Percentiles rank a stretch among this genome's conserved stretches.
Evolutionary conservation across 805 yeast genomes (phyloP).

Genomic region (Nakazawaea populi): DNA sequence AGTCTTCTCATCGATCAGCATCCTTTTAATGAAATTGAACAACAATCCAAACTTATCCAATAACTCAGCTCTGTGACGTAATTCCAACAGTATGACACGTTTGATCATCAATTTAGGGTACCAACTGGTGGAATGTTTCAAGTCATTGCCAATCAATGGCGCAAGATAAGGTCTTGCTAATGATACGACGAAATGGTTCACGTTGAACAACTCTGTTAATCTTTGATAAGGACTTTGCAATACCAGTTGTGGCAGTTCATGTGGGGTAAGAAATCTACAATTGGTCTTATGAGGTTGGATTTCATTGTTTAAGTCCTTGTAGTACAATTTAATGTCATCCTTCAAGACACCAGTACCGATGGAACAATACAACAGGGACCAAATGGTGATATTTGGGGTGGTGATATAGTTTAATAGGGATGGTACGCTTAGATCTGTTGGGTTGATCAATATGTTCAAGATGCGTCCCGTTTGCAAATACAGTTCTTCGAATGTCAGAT

Average conservation of each 20-base stretch:
- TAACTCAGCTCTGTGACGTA: slow-evolving; percentile 78
- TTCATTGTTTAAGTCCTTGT: slow-evolving; percentile 47
- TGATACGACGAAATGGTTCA: slow-evolving; percentile 87
- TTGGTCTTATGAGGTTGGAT: slow-evolving; percentile 32
- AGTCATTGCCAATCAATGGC: slow-evolving; percentile 78
- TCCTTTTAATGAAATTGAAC: slow-evolving; percentile 61
- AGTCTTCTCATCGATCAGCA: slow-evolving; percentile 83
- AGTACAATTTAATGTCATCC: slow-evolving; percentile 53
- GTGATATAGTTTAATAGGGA: slow-evolving; percentile 81
- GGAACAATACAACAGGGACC: slow-evolving; percentile 88
- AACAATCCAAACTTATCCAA: slow-evolving; percentile 74
- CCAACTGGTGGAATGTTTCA: slow-evolving; percentile 51
- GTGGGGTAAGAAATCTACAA: slow-evolving; percentile 35
- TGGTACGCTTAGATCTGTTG: slow-evolving; percentile 66
- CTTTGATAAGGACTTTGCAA: slow-evolving; percentile 72
- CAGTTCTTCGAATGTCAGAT: slow-evolving; percentile 91
- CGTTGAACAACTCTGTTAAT: slow-evolving; percentile 88
- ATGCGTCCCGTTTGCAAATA: slow-evolving; percentile 72
- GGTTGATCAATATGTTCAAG: slow-evolving; percentile 80
- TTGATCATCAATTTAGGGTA: slow-evolving; percentile 34
- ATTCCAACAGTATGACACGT: slow-evolving; percentile 64
- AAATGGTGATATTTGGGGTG: slow-evolving; percentile 84
- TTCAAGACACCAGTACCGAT: slow-evolving; percentile 68
- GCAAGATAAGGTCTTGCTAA: slow-evolving; percentile 92
- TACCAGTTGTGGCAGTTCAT: slow-evolving; percentile 29